Base-by-base conservation (phyloP, 345 rosid genomes). In the Gossypium thurberi region DNA sequence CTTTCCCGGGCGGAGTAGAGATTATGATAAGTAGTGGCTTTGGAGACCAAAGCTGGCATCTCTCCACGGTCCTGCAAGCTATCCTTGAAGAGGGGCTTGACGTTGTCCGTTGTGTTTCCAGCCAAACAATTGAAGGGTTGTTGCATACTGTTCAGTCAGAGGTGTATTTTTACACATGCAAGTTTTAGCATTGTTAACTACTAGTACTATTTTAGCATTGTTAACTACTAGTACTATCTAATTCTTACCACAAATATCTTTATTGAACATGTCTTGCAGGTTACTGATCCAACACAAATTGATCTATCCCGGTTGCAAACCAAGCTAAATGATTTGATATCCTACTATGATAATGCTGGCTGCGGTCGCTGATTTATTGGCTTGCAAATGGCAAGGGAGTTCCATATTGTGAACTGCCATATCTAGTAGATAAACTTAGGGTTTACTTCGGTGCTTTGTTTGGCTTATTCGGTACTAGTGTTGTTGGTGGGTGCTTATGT, bases 11-110 rank as follows among this genome's bases (percentile, higher is more conserved):
- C 21, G 76, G 37, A 75, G 70, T 25, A 90, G 92, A 3, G 77
- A 83, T 14, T 88, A 88, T 85, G 84, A 63, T 84, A 20, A 84
- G 84, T 70, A 78, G 82, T 55, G 79, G 71, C 46, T 75, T 84
- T 3, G 81, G 74, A 50, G 76, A 42, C 59, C 62, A 61, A 9
- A 37, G 52, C 8, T 75, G 74, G 42, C 80, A 77, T 12, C 84
- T 86, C 25, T 87, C 88, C 33, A 78, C 61, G 69, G 76, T 79
- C 26, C 20, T 87, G 7, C 72, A 80, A 68, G 63, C 59, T 60
- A 74, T 87, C 48, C 68, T 82, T 17, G 79, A 71, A n/a, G 73
- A 78, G 68, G 87, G 85, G 15, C 82, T 84, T 46, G 69, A 78
- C 10, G 81, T 83, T 68, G 58, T 81, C 25, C 74, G 75, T 67